These are phyloP conservation scores for Grammothele lineata DNA, from an alignment of 768 basidiomycete species.

Conservation along the genomic window DNA sequence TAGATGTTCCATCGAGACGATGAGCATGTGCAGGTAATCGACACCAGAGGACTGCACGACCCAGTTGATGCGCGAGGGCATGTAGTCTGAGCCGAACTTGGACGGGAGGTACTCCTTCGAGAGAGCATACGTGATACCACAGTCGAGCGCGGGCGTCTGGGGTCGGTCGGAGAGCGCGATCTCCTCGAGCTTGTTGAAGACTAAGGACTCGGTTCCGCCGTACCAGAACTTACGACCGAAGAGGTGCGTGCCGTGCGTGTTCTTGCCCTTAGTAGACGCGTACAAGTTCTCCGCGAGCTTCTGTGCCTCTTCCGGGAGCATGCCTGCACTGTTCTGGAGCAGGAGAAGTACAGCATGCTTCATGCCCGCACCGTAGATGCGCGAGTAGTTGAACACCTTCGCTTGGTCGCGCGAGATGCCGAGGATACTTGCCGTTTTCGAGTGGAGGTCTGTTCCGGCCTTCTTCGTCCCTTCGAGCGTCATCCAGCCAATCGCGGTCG, in stretches of 20 bases:
- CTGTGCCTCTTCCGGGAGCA: constrained; percentile 76
- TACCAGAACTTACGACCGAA: constrained; percentile 92
- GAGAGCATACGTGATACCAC: constrained; percentile 91
- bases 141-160: constrained; percentile 89
- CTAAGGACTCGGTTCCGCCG: constrained; percentile 91
- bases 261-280: constrained; percentile 88
- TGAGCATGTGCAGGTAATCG: constrained; percentile 94
- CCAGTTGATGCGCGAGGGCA: constrained; percentile 98
- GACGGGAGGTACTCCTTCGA: constrained; percentile 83
- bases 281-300: constrained; percentile 82
- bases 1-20: constrained; percentile 92
- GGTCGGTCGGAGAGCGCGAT: constrained; percentile 86
- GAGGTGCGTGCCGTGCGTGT: constrained; percentile 68
- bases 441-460: constrained; percentile 92
- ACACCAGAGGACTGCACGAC: constrained; percentile 98
- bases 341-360: constrained; percentile 87
- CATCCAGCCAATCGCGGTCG: constrained; percentile 99
- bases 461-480: constrained; percentile 96
- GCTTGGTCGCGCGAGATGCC: constrained; percentile 93
- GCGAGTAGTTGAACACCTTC: constrained; percentile 98
- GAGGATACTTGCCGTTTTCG: constrained; percentile 90
- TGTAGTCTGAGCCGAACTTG: constrained; percentile 80
- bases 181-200: constrained; percentile 97
- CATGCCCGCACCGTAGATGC: constrained; percentile 98
- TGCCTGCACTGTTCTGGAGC: constrained; percentile 75